Percentiles rank a stretch among this genome's conserved stretches.
Evolutionary conservation across 2,329 filamentous ascomycete genomes (phyloP).

Genomic region (Cladophialophora carrionii): DNA sequence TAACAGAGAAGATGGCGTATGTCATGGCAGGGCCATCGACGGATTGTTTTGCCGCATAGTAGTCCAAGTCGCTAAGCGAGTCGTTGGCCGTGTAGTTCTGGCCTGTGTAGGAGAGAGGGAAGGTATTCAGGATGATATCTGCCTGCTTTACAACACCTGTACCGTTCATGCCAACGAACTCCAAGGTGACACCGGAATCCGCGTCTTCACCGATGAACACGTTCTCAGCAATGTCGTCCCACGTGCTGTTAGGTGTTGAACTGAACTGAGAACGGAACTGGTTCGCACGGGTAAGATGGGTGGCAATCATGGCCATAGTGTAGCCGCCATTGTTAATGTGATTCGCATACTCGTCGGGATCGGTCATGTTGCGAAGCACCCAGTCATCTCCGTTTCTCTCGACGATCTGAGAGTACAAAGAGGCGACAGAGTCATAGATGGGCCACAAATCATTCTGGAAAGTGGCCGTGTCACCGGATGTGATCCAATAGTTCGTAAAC

Average conservation of each 20-base stretch:
- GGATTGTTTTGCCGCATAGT: slow-evolving; percentile 71
- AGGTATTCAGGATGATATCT: slow-evolving; percentile 69
- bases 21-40: slow-evolving; percentile 73
- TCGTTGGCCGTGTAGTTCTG: slow-evolving; percentile 56
- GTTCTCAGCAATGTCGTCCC: slow-evolving; percentile 59
- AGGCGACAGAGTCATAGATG: slow-evolving; percentile 66
- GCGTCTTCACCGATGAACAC: slow-evolving; percentile 60
- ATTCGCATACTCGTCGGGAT: slow-evolving; percentile 73
- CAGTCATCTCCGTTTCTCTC: slow-evolving; percentile 61
- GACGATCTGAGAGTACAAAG: slow-evolving; percentile 64
- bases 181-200: slow-evolving; percentile 63
- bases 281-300: slow-evolving; percentile 62
- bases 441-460: slow-evolving; percentile 63
- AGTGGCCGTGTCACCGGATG: slow-evolving; percentile 61
- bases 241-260: slow-evolving; percentile 59
- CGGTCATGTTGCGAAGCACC: slow-evolving; percentile 66
- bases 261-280: slow-evolving; percentile 61
- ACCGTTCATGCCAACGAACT: slow-evolving; percentile 69
- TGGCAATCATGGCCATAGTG: slow-evolving; percentile 65
- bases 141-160: slow-evolving; percentile 70
- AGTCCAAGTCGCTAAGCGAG: slow-evolving; percentile 64
- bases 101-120: slow-evolving; percentile 62
- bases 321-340: slow-evolving; percentile 69
- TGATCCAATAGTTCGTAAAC: slow-evolving; percentile 63
- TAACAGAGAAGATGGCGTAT: slow-evolving; percentile 69